These are phyloP conservation scores for Blastomyces silverae DNA, from an alignment of 2,329 filamentous ascomycete species.

Conservation along the genomic window DNA sequence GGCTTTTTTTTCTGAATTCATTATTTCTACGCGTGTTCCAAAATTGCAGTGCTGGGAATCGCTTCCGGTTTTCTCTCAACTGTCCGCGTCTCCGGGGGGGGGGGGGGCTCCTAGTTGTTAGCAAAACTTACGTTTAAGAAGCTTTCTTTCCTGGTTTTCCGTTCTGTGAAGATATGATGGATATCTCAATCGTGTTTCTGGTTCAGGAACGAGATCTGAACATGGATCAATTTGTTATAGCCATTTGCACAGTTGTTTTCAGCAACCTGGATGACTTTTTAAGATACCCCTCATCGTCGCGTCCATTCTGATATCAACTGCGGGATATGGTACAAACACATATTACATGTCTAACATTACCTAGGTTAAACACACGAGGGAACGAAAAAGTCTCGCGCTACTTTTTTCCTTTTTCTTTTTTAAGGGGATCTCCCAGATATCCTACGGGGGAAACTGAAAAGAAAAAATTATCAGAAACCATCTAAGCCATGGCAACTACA, in stretches of 20 bases:
- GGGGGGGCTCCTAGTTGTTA: not conserved
- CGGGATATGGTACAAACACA: not conserved
- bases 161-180: not conserved
- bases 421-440: not conserved
- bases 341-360: not conserved
- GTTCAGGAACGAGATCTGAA: not conserved
- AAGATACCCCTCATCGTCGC: not conserved
- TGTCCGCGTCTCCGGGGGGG: not conserved
- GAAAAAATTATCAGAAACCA: not conserved
- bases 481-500: slow-evolving; percentile 3
- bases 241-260: not conserved
- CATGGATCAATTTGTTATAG: not conserved
- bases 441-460: not conserved
- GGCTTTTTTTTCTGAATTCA: not conserved
- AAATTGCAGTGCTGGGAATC: not conserved
- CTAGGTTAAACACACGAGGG: not conserved
- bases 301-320: not conserved
- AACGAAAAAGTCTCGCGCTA: not conserved
- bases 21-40: not conserved
- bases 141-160: not conserved
- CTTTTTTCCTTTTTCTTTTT: not conserved
- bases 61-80: not conserved
- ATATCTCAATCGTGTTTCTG: not conserved
- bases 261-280: not conserved
- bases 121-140: not conserved